Evolutionary conservation across 208 protist genomes (phyloP).

Genomic region (Trypanosoma cruzi): DNA sequence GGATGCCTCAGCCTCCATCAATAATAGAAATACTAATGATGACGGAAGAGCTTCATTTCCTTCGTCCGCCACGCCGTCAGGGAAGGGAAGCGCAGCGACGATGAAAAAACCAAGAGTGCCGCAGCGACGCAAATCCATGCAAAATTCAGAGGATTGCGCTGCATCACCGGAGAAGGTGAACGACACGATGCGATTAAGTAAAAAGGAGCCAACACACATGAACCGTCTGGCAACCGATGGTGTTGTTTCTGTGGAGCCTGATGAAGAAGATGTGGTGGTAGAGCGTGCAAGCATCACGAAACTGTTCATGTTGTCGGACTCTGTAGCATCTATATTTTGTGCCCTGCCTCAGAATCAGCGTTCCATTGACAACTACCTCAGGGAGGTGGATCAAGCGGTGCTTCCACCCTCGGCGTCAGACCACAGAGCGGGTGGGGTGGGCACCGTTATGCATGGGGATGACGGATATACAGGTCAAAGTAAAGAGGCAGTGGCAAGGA

Average conservation of each 20-base stretch:
- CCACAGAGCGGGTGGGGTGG: background rate
- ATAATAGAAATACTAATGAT: background rate
- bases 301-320: constrained; percentile 83
- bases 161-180: background rate
- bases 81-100: background rate
- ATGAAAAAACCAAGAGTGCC: background rate
- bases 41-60: background rate
- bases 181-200: background rate
- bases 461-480: background rate
- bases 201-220: background rate
- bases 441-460: background rate
- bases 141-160: background rate
- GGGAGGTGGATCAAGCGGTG: constrained; percentile 54
- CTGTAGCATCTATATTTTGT: constrained; percentile 70
- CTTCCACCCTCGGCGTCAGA: background rate
- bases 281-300: constrained; percentile 83
- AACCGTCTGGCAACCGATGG: background rate
- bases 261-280: constrained; percentile 52
- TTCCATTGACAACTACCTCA: constrained; percentile 54
- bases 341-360: constrained; percentile 43
- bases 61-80: background rate
- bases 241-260: constrained; percentile 15
- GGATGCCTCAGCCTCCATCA: background rate
- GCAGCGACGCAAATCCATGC: background rate
- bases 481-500: constrained; percentile 3